Evolutionary conservation across 2,329 filamentous ascomycete species (phyloP).

Genomic region (Leptographium radiaticola): DNA sequence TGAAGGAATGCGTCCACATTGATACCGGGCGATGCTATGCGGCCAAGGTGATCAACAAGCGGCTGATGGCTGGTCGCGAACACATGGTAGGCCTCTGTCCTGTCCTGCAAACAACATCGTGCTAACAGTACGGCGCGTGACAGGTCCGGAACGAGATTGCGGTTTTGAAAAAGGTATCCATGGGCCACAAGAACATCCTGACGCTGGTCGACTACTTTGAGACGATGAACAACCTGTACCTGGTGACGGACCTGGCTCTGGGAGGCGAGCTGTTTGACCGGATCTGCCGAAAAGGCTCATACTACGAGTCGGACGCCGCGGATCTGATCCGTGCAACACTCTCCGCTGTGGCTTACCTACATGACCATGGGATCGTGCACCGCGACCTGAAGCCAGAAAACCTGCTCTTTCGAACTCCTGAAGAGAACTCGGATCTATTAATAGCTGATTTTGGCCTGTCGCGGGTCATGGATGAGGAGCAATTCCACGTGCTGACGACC

Average conservation of each 20-base stretch:
- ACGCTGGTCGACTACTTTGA: slow-evolving; percentile 98
- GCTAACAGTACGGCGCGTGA: background rate
- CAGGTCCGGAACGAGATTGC: slow-evolving; percentile 96
- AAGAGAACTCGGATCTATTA: slow-evolving; percentile 92
- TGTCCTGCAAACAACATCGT: background rate
- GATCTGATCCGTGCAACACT: slow-evolving; percentile 90
- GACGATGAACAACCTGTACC: slow-evolving; percentile 98
- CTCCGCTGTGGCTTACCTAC: slow-evolving; percentile 94
- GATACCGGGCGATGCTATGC: slow-evolving; percentile 97
- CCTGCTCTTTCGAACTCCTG: slow-evolving; percentile 86
- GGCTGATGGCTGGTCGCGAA: slow-evolving; percentile 91
- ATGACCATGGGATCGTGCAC: slow-evolving; percentile 97
- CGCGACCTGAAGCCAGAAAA: slow-evolving; percentile 97
- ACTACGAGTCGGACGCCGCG: slow-evolving; percentile 94
- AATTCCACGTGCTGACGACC: slow-evolving; percentile 94
- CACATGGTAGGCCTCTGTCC: slow-evolving; percentile 62
- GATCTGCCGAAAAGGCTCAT: slow-evolving; percentile 96
- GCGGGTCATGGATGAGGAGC: slow-evolving; percentile 97
- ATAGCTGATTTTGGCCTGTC: slow-evolving; percentile 96
- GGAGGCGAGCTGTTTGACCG: slow-evolving; percentile 96
- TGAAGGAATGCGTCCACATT: slow-evolving; percentile 98
- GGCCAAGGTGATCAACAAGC: slow-evolving; percentile 98
- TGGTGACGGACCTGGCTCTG: slow-evolving; percentile 91
- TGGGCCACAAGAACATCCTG: slow-evolving; percentile 96
- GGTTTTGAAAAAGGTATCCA: slow-evolving; percentile 92